Evolutionary conservation across 768 basidiomycete genomes (phyloP).

Genomic region (Trametes cubensis): DNA sequence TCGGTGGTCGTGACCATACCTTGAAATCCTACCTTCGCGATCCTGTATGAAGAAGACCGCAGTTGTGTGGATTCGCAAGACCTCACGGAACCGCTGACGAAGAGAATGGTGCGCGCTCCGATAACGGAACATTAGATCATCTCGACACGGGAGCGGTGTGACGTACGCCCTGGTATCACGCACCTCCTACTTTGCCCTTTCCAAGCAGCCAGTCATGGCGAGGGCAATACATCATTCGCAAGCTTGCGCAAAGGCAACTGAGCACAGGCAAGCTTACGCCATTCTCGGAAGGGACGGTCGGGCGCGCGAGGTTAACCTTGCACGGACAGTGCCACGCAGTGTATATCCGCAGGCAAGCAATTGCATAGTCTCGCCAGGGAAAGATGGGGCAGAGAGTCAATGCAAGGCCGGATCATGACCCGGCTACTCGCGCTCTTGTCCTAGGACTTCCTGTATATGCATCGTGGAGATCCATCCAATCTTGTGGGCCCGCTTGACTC

Average conservation of each 20-base stretch:
- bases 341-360: no score
- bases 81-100: neutral
- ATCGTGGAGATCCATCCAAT: neutral
- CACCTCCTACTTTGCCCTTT: neutral
- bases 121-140: neutral
- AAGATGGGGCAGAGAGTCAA: neutral
- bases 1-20: no score
- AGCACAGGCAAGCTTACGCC: no score
- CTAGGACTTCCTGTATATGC: slow-evolving; percentile 5
- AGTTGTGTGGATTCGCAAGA: slow-evolving; percentile 5
- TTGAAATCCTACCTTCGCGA: neutral
- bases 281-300: no score
- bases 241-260: no score
- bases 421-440: neutral
- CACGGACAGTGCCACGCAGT: no score
- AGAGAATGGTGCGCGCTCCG: neutral
- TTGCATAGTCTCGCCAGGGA: neutral
- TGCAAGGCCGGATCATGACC: slow-evolving; percentile 5
- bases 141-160: slow-evolving; percentile 1
- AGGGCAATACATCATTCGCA: no score
- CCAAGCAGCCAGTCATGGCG: no score
- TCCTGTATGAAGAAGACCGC: neutral
- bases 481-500: neutral
- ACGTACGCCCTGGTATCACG: neutral
- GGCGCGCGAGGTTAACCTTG: no score